Conservation (phyloP, 768 basidiomycete species). For the Podaxis sp. region DNA sequence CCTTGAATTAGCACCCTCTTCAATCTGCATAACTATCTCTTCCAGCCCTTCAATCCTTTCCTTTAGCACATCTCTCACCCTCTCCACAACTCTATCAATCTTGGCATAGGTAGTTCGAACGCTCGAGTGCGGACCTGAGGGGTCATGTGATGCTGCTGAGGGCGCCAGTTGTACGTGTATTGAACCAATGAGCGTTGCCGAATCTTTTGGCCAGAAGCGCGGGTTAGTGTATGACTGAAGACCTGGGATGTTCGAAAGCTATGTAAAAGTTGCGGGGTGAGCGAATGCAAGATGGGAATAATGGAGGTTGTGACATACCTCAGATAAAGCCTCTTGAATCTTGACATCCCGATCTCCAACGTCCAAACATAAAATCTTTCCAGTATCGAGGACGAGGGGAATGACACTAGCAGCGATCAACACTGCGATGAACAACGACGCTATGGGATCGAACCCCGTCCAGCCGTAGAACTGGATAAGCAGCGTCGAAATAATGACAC, state of each 20-base stretch:
- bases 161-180: constrained; percentile 87
- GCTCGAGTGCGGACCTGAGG: constrained; percentile 50
- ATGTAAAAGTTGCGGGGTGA: constrained; percentile 26
- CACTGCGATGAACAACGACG: constrained; percentile 92
- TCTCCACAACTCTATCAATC: constrained; percentile 70
- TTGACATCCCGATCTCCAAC: constrained; percentile 59
- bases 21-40: constrained; percentile 90
- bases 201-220: constrained; percentile 96
- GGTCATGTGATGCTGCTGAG: constrained; percentile 56
- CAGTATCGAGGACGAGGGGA: constrained; percentile 93
- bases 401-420: constrained; percentile 95
- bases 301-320: constrained; percentile 44
- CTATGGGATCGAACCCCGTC: constrained; percentile 99
- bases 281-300: neutral
- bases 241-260: constrained; percentile 79
- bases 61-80: constrained; percentile 73
- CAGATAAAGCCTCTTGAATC: constrained; percentile 59
- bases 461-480: constrained; percentile 96
- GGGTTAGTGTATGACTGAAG: constrained; percentile 78
- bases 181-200: constrained; percentile 80
- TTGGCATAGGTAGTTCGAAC: constrained; percentile 52
- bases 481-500: constrained; percentile 95
- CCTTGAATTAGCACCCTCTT: constrained; percentile 28
- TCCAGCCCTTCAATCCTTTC: constrained; percentile 77
- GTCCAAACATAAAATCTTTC: constrained; percentile 84